Base-by-base conservation (phyloP, 805 yeast genomes). In the Spathaspora girioi region DNA sequence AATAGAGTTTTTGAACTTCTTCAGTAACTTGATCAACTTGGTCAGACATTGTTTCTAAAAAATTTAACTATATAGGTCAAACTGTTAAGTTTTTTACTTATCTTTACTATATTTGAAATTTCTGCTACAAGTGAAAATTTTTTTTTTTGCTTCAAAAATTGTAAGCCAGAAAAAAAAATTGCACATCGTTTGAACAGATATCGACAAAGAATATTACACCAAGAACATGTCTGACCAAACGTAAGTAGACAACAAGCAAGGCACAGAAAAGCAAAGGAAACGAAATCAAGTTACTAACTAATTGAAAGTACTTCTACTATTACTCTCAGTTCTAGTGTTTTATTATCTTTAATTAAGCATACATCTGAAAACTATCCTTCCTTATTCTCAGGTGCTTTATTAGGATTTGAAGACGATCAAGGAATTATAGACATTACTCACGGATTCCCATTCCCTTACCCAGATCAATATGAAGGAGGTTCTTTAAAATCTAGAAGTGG, bases 1-100 rank as follows among this genome's bases (percentile, higher is more conserved):
- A 78, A 71, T 87, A 86, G 45, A 83, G 70, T 68, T 88, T 87
- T 67, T 86, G 87, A 53, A 87, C 83, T 57, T 79, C 83, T 64
- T 91, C 97, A 49, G 96, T 70, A 48, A 78, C 86, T 65, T 81
- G 75, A 50, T 82, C 79, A 51, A 83, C 84, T 51, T 78, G 80
- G 59, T 71, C 76, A 54, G 75, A 67, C 77, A 72, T 72, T 47
- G 38, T 31, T 10, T 17, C 17, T 23, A 42, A 8, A 14, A 42
- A 7, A 7, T 42, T 19, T 17, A 42, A 14, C 44, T 42, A 42
- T 42, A 15, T n/a, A 18, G 44, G 14, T 42, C 27, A 42, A 42
- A 7, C 40, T 11, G 3, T 3, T 9, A 35, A 15, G n/a, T 6
- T 10, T 29, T 29, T 8, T 29, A 29, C 32, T 23, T 23, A 23